Evolutionary conservation across 192 early-diverging fungal genomes (phyloP), one percentile per base, ranked within the genome.

Genomic region (Coemansia sp.): DNA sequence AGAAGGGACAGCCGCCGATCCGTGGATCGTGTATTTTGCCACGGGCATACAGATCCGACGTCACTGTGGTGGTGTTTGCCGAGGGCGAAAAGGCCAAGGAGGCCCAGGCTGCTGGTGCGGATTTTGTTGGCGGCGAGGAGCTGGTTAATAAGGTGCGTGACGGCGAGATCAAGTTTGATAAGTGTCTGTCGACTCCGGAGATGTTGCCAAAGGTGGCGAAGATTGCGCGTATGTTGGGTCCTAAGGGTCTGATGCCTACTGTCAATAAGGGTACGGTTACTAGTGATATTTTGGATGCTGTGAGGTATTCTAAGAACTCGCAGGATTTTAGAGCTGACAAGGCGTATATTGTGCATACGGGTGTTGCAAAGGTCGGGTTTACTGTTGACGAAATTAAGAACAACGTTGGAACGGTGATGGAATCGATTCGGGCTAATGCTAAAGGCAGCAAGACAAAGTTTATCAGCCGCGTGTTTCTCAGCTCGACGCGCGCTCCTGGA

Each of bases 221-320:
- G 73, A 91, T 98, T 75, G 96, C 95, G 6, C 88, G 90, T 55
- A 74, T 95, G 33, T 76, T 98, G 69, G 96, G 96, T 66, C 96
- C 96, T 33, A 94, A 93, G 74, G 94, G 94, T n/a, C 83, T 98
- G 65, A 97, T 98, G 96, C 96, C 96, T 28, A 96, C 90, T 4
- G 81, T 87, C 28, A 92, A 92, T 56, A 92, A 90, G 71, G 91
- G 91, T 54, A 96, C 94, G 20, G 94, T 95, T 3, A 92, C 92
- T 1, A 87, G 90, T 58, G 92, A 93, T 67, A 86, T 97, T 39
- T 69, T 84, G 0, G 83, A 75, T 6, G 85, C 87, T 22, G 89
- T 97, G 32, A 76, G 60, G 51, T 86, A 76, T 43, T 78, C 93
- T 35, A 87, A 87, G 60, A 89, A 88, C 36, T 80, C 90, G 17